phyloP scores from a whole-genome alignment of 148 eudicot genomes.

The Nepenthes mirabilis region DNA sequence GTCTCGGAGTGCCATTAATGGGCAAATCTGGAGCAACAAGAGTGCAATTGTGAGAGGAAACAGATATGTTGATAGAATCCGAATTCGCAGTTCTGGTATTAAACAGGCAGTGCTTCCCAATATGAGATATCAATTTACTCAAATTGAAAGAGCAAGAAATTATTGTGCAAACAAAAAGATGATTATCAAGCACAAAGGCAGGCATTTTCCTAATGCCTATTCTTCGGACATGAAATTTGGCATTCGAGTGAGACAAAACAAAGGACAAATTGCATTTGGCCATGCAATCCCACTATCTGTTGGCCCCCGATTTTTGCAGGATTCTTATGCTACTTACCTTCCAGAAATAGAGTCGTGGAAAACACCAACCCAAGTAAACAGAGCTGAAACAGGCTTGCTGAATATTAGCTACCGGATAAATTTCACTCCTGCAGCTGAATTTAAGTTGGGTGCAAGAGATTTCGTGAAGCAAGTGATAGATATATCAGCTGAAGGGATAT shows the following conservation, averaged over 20 bases:
- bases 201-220: slow-evolving; percentile 41
- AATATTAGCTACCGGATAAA: slow-evolving; percentile 56
- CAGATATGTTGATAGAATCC: slow-evolving; percentile 36
- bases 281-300: slow-evolving; percentile 55
- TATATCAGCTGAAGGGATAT: slow-evolving; percentile 78
- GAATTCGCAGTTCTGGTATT: slow-evolving; percentile 29
- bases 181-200: slow-evolving; percentile 15
- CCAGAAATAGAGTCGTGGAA: background rate
- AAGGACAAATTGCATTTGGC: slow-evolving; percentile 39
- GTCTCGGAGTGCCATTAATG: slow-evolving; percentile 50
- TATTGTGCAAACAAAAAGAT: slow-evolving; percentile 29
- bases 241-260: slow-evolving; percentile 41
- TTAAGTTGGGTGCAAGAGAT: slow-evolving; percentile 29
- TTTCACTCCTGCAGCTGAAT: slow-evolving; percentile 16
- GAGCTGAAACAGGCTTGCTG: background rate
- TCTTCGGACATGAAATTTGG: slow-evolving; percentile 71
- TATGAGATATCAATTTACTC: slow-evolving; percentile 50
- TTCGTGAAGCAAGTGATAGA: slow-evolving; percentile 11
- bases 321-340: slow-evolving; percentile 17
- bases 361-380: background rate
- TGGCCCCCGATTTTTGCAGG: slow-evolving; percentile 28
- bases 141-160: slow-evolving; percentile 21
- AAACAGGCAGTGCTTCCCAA: slow-evolving; percentile 17
- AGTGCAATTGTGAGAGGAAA: slow-evolving; percentile 29
- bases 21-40: slow-evolving; percentile 67